Conservation (phyloP, 2,329 filamentous ascomycete genomes). For the Cercospora zeae-maydis region DNA sequence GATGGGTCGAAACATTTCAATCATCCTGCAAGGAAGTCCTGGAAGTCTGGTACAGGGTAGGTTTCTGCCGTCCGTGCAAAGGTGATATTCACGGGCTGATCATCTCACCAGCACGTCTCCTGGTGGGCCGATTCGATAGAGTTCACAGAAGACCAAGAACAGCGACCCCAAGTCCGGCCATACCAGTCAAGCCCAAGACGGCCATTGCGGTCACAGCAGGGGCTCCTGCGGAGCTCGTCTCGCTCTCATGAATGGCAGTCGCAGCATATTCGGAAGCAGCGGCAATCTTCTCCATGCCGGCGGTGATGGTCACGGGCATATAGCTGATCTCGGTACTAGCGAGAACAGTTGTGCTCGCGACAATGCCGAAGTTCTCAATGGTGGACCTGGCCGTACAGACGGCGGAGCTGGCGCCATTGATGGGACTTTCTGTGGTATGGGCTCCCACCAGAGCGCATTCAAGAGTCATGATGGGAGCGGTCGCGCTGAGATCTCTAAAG, state of each 20-base stretch:
- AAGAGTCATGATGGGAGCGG: conserved; percentile 20
- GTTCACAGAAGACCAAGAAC: conserved; percentile 19
- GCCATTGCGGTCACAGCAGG: conserved; percentile 14
- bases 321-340: conserved; percentile 30
- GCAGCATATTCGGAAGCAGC: conserved; percentile 18
- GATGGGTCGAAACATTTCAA: not conserved
- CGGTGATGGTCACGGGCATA: conserved; percentile 30
- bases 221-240: conserved; percentile 17
- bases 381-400: conserved; percentile 26
- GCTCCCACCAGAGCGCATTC: conserved; percentile 30
- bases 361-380: conserved; percentile 27
- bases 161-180: conserved; percentile 11
- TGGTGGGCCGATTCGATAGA: not conserved
- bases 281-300: conserved; percentile 25
- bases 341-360: conserved; percentile 31
- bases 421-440: conserved; percentile 18
- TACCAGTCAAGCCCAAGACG: conserved; percentile 10
- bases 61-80: not conserved
- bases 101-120: not conserved
- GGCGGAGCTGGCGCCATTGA: conserved; percentile 24
- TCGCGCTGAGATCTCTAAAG: conserved; percentile 5
- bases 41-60: not conserved
- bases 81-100: not conserved
- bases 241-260: conserved; percentile 8
- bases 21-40: not conserved